These are phyloP conservation scores for Cladophialophora chaetospira DNA, from an alignment of 2,329 filamentous ascomycete genomes.

Conservation along the genomic window DNA sequence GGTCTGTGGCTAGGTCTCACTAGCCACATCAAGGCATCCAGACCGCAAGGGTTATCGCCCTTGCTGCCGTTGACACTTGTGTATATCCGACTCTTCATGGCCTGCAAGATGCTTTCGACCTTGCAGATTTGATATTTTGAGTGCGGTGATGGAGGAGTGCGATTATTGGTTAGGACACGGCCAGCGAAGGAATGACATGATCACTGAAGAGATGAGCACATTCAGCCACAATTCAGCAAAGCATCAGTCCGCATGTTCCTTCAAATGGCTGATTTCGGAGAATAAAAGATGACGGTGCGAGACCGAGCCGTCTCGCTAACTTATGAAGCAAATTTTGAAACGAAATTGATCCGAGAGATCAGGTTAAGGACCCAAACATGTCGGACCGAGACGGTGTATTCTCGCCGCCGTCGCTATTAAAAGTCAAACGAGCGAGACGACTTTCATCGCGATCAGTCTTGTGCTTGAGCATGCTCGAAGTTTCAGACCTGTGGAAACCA, in stretches of 20 bases:
- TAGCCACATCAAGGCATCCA: conserved; percentile 1
- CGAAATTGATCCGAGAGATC: neutral
- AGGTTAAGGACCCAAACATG: neutral
- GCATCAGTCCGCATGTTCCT: neutral
- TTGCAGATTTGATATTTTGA: too few species aligned
- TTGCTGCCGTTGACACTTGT: too few species aligned
- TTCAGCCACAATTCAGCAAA: neutral
- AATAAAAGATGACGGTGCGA: conserved; percentile 1
- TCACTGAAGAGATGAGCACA: conserved; percentile 1
- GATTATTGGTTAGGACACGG: neutral
- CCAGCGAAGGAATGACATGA: neutral
- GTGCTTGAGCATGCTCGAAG: neutral
- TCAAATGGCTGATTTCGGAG: neutral
- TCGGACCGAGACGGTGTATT: neutral
- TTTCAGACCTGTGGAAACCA: too few species aligned
- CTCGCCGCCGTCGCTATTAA: neutral
- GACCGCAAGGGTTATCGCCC: too few species aligned
- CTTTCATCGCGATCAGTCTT: too few species aligned
- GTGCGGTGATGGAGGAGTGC: neutral
- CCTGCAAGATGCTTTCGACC: too few species aligned
- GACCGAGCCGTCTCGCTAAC: neutral
- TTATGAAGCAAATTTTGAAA: conserved; percentile 3
- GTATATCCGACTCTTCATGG: too few species aligned
- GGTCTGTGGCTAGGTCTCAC: conserved; percentile 3
- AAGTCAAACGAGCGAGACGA: too few species aligned